phyloP scores from a whole-genome alignment of 495 filamentous ascomycete genomes.

The Hyaloscypha variabilis region DNA sequence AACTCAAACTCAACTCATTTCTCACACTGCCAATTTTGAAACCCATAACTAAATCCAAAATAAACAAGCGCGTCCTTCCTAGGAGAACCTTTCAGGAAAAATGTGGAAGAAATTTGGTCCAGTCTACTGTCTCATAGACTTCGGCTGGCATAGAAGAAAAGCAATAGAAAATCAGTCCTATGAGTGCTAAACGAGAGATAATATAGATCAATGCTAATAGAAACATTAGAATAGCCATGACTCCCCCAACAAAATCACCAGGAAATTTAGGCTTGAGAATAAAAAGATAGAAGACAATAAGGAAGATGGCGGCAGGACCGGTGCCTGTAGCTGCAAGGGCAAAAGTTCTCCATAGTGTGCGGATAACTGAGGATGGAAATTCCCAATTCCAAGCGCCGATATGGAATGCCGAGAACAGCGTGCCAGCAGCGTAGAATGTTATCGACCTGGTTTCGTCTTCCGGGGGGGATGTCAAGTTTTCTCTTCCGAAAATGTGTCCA shows the following conservation, averaged over 20 bases:
- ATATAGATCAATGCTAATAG: slow-evolving; percentile 10
- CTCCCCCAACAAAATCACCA: background rate
- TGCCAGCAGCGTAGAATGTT: slow-evolving; percentile 20
- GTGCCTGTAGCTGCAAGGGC: slow-evolving; percentile 8
- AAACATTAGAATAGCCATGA: background rate
- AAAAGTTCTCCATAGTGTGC: slow-evolving; percentile 26
- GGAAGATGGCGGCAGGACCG: background rate
- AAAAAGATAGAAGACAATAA: background rate
- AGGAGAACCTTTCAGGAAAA: no score
- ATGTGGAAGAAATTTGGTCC: background rate
- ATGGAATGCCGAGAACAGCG: slow-evolving; percentile 31
- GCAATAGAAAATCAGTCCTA: slow-evolving; percentile 24
- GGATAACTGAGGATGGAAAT: slow-evolving; percentile 19
- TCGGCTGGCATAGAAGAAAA: slow-evolving; percentile 24
- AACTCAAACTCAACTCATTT: no score
- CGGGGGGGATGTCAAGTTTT: background rate
- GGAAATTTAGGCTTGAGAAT: background rate
- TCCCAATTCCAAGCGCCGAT: slow-evolving; percentile 31
- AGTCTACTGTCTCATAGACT: slow-evolving; percentile 22
- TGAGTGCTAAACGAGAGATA: slow-evolving; percentile 13
- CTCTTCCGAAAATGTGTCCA: background rate
- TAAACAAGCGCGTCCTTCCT: no score
- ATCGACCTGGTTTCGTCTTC: background rate
- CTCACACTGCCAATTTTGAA: no score
- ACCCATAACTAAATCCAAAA: no score